These are phyloP conservation scores for Podosphaera xanthii DNA, from an alignment of 2,329 filamentous ascomycete genomes.

Conservation along the genomic window DNA sequence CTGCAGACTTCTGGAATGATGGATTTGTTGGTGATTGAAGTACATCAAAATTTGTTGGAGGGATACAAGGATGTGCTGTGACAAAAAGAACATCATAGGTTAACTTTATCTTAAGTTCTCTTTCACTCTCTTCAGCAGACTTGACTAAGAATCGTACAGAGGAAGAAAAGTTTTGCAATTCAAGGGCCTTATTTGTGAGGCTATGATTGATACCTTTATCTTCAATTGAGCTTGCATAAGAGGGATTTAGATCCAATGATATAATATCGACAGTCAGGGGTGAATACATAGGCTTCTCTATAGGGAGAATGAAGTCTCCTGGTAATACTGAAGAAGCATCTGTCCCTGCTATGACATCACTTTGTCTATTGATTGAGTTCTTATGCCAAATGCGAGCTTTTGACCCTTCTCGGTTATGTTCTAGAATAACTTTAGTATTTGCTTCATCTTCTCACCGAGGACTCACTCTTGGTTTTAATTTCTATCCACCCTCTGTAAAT, in stretches of 20 bases:
- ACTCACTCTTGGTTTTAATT: neutral
- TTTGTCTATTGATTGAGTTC: conserved; percentile 32
- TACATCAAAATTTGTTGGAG: conserved; percentile 31
- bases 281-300: conserved; percentile 27
- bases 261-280: conserved; percentile 26
- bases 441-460: conserved; percentile 18
- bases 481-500: conserved; percentile 34
- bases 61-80: conserved; percentile 40
- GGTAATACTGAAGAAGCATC: conserved; percentile 31
- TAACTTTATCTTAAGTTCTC: conserved; percentile 19
- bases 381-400: conserved; percentile 41
- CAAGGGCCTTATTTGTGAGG: neutral
- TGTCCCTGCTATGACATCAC: conserved; percentile 33
- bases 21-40: conserved; percentile 19
- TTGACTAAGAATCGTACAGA: conserved; percentile 13
- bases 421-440: conserved; percentile 8
- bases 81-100: conserved; percentile 39
- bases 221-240: conserved; percentile 7
- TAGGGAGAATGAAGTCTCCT: conserved; percentile 38
- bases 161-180: conserved; percentile 12
- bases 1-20: neutral
- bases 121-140: conserved; percentile 7
- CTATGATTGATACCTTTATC: too few species aligned
- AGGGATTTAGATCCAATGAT: conserved; percentile 25
- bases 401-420: conserved; percentile 19